Conservation (phyloP, 1,284 basidiomycete genomes). For the Apiotrichum montevideense region DNA sequence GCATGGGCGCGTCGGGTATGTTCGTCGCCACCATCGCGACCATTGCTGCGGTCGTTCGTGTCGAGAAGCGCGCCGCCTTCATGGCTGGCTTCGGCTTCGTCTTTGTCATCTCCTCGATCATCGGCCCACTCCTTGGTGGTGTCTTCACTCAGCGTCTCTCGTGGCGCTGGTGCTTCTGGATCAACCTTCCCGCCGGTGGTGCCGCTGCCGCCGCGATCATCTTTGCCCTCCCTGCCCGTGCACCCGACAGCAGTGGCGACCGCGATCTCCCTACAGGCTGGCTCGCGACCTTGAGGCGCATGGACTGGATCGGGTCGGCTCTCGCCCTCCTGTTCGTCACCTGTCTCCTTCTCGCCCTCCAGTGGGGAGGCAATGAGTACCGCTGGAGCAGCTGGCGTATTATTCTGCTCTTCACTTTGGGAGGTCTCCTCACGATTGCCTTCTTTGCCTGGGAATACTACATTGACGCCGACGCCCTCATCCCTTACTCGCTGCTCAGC, state of each 20-base stretch:
- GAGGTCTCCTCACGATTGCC: slow-evolving; percentile 33
- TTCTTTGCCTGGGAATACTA: slow-evolving; percentile 46
- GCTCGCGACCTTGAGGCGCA: slow-evolving; percentile 27
- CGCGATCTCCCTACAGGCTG: not conserved
- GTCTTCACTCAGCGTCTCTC: slow-evolving; percentile 49
- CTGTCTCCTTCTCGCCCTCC: slow-evolving; percentile 48
- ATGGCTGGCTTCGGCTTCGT: slow-evolving; percentile 42
- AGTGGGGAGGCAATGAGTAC: slow-evolving; percentile 49
- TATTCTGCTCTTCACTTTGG: slow-evolving; percentile 45
- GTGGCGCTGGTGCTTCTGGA: slow-evolving; percentile 51
- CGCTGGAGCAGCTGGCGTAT: slow-evolving; percentile 38
- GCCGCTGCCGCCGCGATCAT: slow-evolving; percentile 43
- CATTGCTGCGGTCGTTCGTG: slow-evolving; percentile 43
- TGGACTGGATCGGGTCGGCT: slow-evolving; percentile 48
- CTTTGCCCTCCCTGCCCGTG: slow-evolving; percentile 50
- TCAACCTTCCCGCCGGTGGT: slow-evolving; percentile 50
- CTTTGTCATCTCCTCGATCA: slow-evolving; percentile 45
- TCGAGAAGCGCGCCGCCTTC: slow-evolving; percentile 48
- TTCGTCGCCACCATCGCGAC: slow-evolving; percentile 49
- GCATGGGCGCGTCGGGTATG: slow-evolving; percentile 34
- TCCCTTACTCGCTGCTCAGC: slow-evolving; percentile 31
- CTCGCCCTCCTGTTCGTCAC: slow-evolving; percentile 46
- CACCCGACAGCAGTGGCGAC: slow-evolving; percentile 28
- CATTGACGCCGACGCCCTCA: slow-evolving; percentile 40
- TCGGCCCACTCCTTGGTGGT: slow-evolving; percentile 46